A percentile compares a stretch with the other conserved stretches of the same genome.
phyloP scores from a whole-genome alignment of 2,329 filamentous ascomycete genomes.

The Macrophomina pseudophaseolina region DNA sequence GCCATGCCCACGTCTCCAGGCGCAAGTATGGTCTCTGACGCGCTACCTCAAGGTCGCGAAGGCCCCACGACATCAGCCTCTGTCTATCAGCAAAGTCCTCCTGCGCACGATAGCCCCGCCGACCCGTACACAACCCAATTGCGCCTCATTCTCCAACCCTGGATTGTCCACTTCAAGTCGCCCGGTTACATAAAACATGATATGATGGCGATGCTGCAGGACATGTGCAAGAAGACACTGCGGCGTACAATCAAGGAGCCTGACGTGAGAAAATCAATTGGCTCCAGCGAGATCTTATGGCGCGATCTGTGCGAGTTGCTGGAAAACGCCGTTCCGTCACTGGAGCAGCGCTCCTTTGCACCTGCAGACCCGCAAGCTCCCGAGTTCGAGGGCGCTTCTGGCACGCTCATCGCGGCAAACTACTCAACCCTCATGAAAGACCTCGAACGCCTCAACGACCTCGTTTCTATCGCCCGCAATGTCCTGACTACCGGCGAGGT shows the following conservation, averaged over 20 bases:
- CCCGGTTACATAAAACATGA: constrained; percentile 65
- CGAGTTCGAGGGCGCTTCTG: constrained; percentile 63
- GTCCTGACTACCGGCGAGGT: constrained; percentile 64
- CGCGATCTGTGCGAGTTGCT: constrained; percentile 63
- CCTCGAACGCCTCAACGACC: constrained; percentile 65
- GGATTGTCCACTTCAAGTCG: constrained; percentile 64
- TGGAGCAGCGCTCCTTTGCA: constrained; percentile 66
- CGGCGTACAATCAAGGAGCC: constrained; percentile 62
- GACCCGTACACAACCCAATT: constrained; percentile 50
- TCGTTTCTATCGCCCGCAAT: constrained; percentile 67
- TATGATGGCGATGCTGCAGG: constrained; percentile 62
- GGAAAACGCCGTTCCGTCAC: constrained; percentile 63
- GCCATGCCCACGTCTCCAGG: constrained; percentile 10
- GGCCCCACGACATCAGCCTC: not conserved
- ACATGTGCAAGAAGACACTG: constrained; percentile 63
- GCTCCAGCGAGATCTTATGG: constrained; percentile 63
- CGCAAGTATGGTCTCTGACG: constrained; percentile 12
- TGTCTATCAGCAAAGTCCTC: not conserved
- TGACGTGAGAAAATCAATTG: constrained; percentile 62
- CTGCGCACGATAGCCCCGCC: not conserved
- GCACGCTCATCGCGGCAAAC: constrained; percentile 65
- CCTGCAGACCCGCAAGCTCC: constrained; percentile 62
- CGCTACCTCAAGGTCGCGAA: not conserved
- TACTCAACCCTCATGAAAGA: constrained; percentile 65
- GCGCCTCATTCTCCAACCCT: constrained; percentile 53